Evolutionary conservation across 2,329 filamentous ascomycete genomes (phyloP), one percentile per base, ranked within the genome.

Genomic region (Dendrostoma leiphaemia): DNA sequence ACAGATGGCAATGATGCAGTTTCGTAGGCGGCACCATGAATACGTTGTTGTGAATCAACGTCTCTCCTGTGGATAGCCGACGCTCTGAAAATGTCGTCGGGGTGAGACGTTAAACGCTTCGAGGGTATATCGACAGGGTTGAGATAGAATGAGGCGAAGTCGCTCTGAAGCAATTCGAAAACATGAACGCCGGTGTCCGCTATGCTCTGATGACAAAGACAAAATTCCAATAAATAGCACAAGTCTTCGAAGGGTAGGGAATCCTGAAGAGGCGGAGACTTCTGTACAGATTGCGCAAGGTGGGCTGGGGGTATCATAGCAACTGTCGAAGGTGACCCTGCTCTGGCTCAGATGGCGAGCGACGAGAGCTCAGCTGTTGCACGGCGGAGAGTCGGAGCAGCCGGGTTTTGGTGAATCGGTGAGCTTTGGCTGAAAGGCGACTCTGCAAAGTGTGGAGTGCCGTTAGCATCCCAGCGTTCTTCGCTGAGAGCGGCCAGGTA

Each of bases 401-500:
- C 65, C 8, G 71, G 60, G 50, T 65, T 68, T 3, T 71, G 60
- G 50, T 69, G 71, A 12, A 77, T 64, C 1, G 71, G 66, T 19
- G 73, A 68, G 23, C 66, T 54, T 47, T 61, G 66, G 50, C 66
- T 60, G 50, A 74, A 76, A 31, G 71, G 71, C 17, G 69, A 63
- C n/a, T 69, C 63, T 24, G 67, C 64, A 47, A 73, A 78, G 24
- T 72, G 64, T 10, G 71, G 63, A 12, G 67, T 62, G 13, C 69
- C 67, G 43, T 69, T 70, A 6, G 73, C 62, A 58, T 84, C 78
- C 82, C 83, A 86, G 38, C 74, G 78, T 68, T 94, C 89, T 64
- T 96, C 92, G 57, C 89, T 88, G 48, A 97, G 76, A 13, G 89
- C 90, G 59, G 86, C 92, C 35, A 99, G 80, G 81, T 96, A 99